A percentile compares a stretch with the other conserved stretches of the same genome.
These are phyloP conservation scores for Aspergillus aculeatinus DNA, from an alignment of 2,329 filamentous ascomycete genomes.

Conservation along the genomic window DNA sequence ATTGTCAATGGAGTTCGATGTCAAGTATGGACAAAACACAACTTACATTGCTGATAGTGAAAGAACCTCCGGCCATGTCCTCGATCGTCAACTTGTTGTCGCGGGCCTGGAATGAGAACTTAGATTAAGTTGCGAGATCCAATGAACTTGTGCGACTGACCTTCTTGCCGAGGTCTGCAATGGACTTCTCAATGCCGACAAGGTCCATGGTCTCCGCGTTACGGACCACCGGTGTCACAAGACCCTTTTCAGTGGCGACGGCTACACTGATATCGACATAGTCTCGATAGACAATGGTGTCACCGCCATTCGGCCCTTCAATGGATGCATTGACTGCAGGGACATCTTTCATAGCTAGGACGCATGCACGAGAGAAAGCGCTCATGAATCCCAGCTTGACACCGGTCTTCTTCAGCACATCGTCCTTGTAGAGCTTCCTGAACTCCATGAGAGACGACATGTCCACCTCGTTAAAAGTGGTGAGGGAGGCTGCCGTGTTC, in stretches of 20 bases:
- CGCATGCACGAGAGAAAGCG: slow-evolving; percentile 85
- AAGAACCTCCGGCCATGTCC: slow-evolving; percentile 97
- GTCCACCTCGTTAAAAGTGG: slow-evolving; percentile 98
- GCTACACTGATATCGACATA: slow-evolving; percentile 98
- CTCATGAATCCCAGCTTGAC: slow-evolving; percentile 99
- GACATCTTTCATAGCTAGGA: slow-evolving; percentile 92
- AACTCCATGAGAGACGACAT: slow-evolving; percentile 98
- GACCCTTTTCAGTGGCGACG: slow-evolving; percentile 93
- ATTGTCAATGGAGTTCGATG: background rate
- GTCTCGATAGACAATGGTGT: slow-evolving; percentile 97
- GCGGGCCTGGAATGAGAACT: slow-evolving; percentile 62
- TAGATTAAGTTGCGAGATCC: background rate
- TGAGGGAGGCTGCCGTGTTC: slow-evolving; percentile 94
- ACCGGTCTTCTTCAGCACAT: slow-evolving; percentile 90
- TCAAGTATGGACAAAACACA: background rate
- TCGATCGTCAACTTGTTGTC: slow-evolving; percentile 97
- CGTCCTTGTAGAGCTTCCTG: slow-evolving; percentile 95
- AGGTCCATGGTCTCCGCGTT: slow-evolving; percentile 89
- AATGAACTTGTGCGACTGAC: slow-evolving; percentile 43
- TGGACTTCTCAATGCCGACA: slow-evolving; percentile 82
- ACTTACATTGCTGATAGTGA: slow-evolving; percentile 86
- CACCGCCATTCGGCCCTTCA: slow-evolving; percentile 88
- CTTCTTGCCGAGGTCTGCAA: slow-evolving; percentile 95
- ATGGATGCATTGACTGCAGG: slow-evolving; percentile 95
- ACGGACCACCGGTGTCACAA: slow-evolving; percentile 93